Base-by-base conservation (phyloP, 2,329 filamentous ascomycete species). In the Myriangium duriaei region DNA sequence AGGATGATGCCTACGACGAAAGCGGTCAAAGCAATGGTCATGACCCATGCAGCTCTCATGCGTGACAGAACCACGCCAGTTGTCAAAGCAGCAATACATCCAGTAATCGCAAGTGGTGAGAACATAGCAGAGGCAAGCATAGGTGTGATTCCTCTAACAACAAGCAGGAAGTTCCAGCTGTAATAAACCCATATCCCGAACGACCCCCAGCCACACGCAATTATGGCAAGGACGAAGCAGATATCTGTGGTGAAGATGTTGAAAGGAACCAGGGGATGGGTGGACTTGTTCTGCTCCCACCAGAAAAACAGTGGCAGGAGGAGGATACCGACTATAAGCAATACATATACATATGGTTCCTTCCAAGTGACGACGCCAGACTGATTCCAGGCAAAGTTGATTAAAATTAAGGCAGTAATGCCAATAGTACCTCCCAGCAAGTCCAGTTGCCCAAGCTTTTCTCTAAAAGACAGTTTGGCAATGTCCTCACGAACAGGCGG, bases 331-430 rank as follows among this genome's bases (percentile, higher is more conserved):
- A 78, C 42, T 26, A 79, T 67, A 0, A 82, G 59, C 1, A 71
- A 56, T 0, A 69, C 58, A 42, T 71, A 69, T n/a, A 76, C 62
- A 39, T 74, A 74, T 0, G 71, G 60, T 5, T 63, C 60, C 1
- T 57, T 46, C 76, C 76, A 81, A 2, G 74, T 73, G 2, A 65
- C 69, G 0, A 72, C 60, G 0, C 72, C 67, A 0, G 71, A 75
- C 49, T 81, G 74, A 42, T 77, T 80, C 72, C 74, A 79, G 0
- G 75, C 71, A 47, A 81, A 72, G 51, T 79, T 79, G 56, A 81
- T 65, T 12, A 81, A 59, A 0, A 78, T 61, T 15, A 81, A 58
- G 0, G 67, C 68, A 0, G 61, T 58, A 12, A 79, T 62, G 1
- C 76, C 75, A 3, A 61, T 55, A 3, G 58, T 42, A 4, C 61